phyloP scores from a whole-genome alignment of 202 grass and related monocot genomes.

The Musa balbisiana region DNA sequence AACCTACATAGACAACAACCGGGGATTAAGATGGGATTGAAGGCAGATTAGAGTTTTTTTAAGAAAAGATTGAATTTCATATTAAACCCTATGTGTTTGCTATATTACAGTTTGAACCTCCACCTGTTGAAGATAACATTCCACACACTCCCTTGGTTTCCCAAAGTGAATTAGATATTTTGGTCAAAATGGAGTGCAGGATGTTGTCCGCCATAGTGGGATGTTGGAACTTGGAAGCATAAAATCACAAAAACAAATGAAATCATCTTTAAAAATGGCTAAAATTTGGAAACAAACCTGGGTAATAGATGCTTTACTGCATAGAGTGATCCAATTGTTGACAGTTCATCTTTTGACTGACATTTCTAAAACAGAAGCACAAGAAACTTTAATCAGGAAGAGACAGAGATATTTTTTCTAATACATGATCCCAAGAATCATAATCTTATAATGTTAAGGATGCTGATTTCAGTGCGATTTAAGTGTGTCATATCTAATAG shows the following conservation, averaged over 20 bases:
- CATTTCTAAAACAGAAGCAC: constrained; percentile 57
- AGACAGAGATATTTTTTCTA: not conserved
- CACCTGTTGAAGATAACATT: not conserved
- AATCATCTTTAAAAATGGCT: not conserved
- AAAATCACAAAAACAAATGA: constrained; percentile 9
- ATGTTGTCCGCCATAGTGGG: not conserved
- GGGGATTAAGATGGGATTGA: constrained; percentile 6
- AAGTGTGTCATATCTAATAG: too few relatives aligned
- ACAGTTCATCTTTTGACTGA: constrained; percentile 89
- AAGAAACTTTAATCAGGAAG: constrained; percentile 17
- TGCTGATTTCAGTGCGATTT: not conserved
- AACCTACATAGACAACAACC: constrained; percentile 38
- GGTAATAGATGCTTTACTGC: constrained; percentile 85
- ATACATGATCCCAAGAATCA: not conserved
- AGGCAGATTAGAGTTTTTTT: not conserved
- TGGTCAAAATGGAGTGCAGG: not conserved
- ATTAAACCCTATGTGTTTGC: not conserved
- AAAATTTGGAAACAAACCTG: constrained; percentile 43
- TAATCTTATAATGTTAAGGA: not conserved
- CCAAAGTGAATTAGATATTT: not conserved
- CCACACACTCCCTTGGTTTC: not conserved
- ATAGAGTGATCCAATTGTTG: constrained; percentile 69
- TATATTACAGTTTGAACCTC: not conserved
- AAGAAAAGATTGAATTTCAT: not conserved
- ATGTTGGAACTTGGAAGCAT: not conserved